phyloP scores from a whole-genome alignment of 305 asterid genomes.

The Fraxinus nigra region DNA sequence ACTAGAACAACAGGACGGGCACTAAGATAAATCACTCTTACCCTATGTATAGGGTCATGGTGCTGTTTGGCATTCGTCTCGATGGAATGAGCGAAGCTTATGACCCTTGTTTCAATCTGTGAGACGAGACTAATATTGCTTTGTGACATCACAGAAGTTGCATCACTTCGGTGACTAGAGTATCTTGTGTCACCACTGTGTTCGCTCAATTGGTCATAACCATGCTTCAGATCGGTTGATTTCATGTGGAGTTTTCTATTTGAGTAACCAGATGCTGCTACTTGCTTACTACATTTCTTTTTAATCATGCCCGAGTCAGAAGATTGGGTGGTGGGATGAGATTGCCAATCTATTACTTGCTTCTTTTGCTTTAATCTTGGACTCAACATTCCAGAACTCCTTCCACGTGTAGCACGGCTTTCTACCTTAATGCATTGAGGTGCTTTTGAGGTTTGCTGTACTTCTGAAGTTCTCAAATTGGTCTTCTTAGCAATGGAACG shows the following conservation, averaged over 20 bases:
- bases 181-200: slow-evolving; percentile 44
- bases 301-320: slow-evolving; percentile 37
- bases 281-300: slow-evolving; percentile 34
- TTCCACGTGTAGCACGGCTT: slow-evolving; percentile 35
- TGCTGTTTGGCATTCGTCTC: slow-evolving; percentile 35
- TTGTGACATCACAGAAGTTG: slow-evolving; percentile 70
- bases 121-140: slow-evolving; percentile 66
- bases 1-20: slow-evolving; percentile 9
- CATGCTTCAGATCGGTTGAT: slow-evolving; percentile 37
- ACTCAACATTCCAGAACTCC: slow-evolving; percentile 47
- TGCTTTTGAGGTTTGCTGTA: slow-evolving; percentile 30
- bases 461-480: slow-evolving; percentile 29
- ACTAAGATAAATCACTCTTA: slow-evolving; percentile 24
- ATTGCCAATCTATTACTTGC: slow-evolving; percentile 35
- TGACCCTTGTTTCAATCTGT: slow-evolving; percentile 57
- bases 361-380: slow-evolving; percentile 52
- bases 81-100: slow-evolving; percentile 37
- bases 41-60: slow-evolving; percentile 37
- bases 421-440: slow-evolving; percentile 44
- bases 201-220: slow-evolving; percentile 50
- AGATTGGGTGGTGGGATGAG: slow-evolving; percentile 34
- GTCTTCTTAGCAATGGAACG: slow-evolving; percentile 36
- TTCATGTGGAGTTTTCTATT: slow-evolving; percentile 43
- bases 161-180: slow-evolving; percentile 61
- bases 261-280: slow-evolving; percentile 34